phyloP scores from a whole-genome alignment of 2,329 filamentous ascomycete species.

The Phialophora tarda region DNA sequence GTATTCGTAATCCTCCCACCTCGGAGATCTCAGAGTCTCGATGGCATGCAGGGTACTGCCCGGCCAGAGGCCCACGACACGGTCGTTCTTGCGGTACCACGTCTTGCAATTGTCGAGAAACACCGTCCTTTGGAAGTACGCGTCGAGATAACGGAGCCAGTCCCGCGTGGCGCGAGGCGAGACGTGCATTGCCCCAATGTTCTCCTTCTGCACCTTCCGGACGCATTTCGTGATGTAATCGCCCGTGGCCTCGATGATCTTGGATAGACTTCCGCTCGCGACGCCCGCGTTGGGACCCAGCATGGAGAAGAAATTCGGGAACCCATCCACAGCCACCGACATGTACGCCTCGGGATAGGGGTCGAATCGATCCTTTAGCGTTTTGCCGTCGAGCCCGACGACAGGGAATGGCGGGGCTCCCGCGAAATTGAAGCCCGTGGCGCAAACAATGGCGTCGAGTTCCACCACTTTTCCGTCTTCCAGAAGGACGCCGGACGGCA shows the following conservation, averaged over 20 bases:
- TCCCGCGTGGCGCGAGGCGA: conserved; percentile 6
- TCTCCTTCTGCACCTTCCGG: conserved; percentile 28
- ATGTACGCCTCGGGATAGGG: conserved; percentile 45
- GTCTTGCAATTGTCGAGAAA: conserved; percentile 20
- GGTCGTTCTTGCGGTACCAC: conserved; percentile 44
- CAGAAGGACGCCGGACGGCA: conserved; percentile 40
- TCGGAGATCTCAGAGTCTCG: conserved; percentile 47
- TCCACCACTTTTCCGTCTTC: conserved; percentile 43
- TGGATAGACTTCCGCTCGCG: conserved; percentile 16
- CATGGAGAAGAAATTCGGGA: conserved; percentile 46
- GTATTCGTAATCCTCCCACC: conserved; percentile 54
- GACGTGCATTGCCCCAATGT: conserved; percentile 49
- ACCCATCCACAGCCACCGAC: conserved; percentile 41
- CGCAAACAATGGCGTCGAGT: conserved; percentile 46
- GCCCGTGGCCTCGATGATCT: conserved; percentile 24
- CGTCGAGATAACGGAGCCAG: not conserved
- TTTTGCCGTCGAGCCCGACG: conserved; percentile 41
- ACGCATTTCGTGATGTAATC: conserved; percentile 30
- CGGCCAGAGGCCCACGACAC: conserved; percentile 56
- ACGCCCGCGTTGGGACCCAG: conserved; percentile 40
- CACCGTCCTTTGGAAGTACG: conserved; percentile 28
- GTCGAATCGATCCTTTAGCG: conserved; percentile 43
- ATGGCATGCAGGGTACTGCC: conserved; percentile 58
- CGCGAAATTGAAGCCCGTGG: conserved; percentile 47
- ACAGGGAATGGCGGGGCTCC: conserved; percentile 45